Evolutionary conservation across 164 flowering plant genomes (phyloP).

Genomic region (Piper betle): DNA sequence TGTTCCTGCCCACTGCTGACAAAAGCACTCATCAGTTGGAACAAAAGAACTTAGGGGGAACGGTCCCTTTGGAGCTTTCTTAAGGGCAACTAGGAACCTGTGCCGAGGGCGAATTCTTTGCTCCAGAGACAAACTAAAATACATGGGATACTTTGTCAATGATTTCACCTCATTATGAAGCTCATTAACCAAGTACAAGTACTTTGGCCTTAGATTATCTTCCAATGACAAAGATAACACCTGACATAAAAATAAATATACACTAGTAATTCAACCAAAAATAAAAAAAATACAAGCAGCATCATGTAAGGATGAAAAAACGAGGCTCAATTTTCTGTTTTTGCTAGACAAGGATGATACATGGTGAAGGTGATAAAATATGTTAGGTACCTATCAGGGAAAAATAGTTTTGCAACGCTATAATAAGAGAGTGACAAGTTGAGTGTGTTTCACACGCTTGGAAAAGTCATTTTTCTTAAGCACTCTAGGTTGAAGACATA

Average conservation of each 20-base stretch:
- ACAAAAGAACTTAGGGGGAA: slow-evolving; percentile 83
- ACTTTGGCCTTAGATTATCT: slow-evolving; percentile 83
- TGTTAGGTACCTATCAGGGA: no score
- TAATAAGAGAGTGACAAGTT: no score
- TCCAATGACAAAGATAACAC: slow-evolving; percentile 85
- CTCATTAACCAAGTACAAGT: slow-evolving; percentile 72
- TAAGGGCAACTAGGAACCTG: slow-evolving; percentile 66
- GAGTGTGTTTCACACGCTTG: no score
- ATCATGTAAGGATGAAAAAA: no score
- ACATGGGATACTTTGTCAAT: slow-evolving; percentile 82
- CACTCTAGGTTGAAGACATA: no score
- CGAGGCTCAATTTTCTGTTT: no score
- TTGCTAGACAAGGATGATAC: no score
- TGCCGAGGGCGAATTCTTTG: slow-evolving; percentile 98
- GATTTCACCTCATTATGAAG: slow-evolving; percentile 70
- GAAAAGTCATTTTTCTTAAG: no score
- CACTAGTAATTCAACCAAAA: no score
- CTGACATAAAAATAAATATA: slow-evolving; percentile 23
- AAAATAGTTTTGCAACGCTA: no score
- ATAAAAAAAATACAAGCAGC: no score
- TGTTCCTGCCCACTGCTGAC: slow-evolving; percentile 92
- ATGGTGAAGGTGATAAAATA: no score
- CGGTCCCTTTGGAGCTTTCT: slow-evolving; percentile 91
- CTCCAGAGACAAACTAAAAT: slow-evolving; percentile 83
- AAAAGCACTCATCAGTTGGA: slow-evolving; percentile 89